phyloP scores from a whole-genome alignment of 306 rosid genomes.

The Boehmeria nivea region DNA sequence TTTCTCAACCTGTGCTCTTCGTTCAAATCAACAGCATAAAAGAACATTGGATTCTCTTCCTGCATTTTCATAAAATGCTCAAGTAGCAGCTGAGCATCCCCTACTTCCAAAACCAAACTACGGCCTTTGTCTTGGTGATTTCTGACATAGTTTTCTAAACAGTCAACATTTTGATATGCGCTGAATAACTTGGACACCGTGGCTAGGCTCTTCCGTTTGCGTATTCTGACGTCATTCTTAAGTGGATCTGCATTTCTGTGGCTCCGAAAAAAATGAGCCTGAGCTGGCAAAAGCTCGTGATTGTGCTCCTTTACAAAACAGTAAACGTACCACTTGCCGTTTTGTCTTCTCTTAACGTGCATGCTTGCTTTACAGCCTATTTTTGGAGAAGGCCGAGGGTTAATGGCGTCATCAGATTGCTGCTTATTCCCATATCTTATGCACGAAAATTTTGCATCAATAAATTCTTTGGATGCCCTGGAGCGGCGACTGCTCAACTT shows the following conservation, averaged over 20 bases:
- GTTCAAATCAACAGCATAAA: slow-evolving; percentile 43
- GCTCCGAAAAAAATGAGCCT: slow-evolving; percentile 33
- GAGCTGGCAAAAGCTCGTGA: slow-evolving; percentile 40
- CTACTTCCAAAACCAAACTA: slow-evolving; percentile 31
- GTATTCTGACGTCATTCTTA: slow-evolving; percentile 22
- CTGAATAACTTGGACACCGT: slow-evolving; percentile 25
- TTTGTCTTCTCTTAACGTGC: slow-evolving; percentile 45
- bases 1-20: slow-evolving; percentile 38
- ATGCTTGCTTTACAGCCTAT: slow-evolving; percentile 42
- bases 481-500: slow-evolving; percentile 46
- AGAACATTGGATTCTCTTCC: slow-evolving; percentile 45
- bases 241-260: slow-evolving; percentile 29
- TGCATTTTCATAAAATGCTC: slow-evolving; percentile 39
- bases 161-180: slow-evolving; percentile 15
- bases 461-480: slow-evolving; percentile 42
- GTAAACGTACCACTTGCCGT: slow-evolving; percentile 34
- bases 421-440: slow-evolving; percentile 39
- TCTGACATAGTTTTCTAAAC: slow-evolving; percentile 17
- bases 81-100: slow-evolving; percentile 35
- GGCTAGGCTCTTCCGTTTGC: slow-evolving; percentile 18
- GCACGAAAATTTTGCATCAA: slow-evolving; percentile 48
- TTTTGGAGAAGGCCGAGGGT: slow-evolving; percentile 32
- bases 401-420: slow-evolving; percentile 22
- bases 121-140: slow-evolving; percentile 13
- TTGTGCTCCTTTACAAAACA: slow-evolving; percentile 39